These are phyloP conservation scores for Solanum corneliomulleri DNA, from an alignment of 257 asterid genomes.

Conservation along the genomic window DNA sequence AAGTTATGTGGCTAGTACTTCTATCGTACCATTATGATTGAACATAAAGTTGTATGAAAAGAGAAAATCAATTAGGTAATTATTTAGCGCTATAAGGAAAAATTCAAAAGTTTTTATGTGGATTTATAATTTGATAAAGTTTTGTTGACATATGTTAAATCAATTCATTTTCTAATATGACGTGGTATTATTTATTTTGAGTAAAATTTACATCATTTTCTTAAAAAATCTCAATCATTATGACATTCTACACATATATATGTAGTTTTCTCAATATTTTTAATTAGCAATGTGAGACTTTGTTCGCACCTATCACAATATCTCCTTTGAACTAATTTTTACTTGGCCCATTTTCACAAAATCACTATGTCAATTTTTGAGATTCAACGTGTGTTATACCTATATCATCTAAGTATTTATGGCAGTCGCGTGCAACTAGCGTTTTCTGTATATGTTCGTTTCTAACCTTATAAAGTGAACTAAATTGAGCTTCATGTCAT, in stretches of 20 bases:
- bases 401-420: background rate
- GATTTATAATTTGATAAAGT: background rate
- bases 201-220: background rate
- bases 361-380: too few relatives aligned
- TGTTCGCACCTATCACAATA: background rate
- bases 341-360: background rate
- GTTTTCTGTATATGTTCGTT: background rate
- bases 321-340: background rate
- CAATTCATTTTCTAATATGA: background rate
- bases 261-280: too few relatives aligned
- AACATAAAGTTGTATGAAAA: background rate
- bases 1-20: background rate
- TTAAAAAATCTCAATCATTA: background rate
- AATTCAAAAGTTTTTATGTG: background rate
- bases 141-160: too few relatives aligned
- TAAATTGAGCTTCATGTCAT: background rate
- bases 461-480: background rate
- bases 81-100: background rate
- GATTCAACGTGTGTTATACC: background rate
- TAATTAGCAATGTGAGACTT: background rate
- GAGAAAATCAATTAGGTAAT: background rate
- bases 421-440: background rate
- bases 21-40: background rate
- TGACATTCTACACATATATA: background rate
- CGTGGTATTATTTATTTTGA: background rate